Conservation (phyloP, 345 rosid species). For the Punica granatum region DNA sequence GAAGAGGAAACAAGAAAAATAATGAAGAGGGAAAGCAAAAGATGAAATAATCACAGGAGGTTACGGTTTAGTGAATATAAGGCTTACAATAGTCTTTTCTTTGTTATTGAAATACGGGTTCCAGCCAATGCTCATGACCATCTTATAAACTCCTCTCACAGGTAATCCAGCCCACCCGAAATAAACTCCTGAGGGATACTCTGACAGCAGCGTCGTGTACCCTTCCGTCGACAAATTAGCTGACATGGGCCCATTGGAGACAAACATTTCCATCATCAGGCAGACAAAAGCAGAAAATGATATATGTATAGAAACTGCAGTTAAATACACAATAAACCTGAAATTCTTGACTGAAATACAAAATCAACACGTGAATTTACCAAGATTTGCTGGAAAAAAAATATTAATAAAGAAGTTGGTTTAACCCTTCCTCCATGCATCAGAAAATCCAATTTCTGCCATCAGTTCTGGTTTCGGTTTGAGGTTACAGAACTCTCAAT, state of each 20-base stretch:
- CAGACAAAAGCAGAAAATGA: not conserved
- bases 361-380: not conserved
- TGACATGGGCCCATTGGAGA: conserved; percentile 20
- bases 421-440: no score
- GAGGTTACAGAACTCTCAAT: no score
- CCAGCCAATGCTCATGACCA: conserved; percentile 96
- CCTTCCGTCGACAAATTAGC: conserved; percentile 83
- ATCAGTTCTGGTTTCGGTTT: no score
- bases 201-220: conserved; percentile 43
- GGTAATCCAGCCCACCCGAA: conserved; percentile 91
- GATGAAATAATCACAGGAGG: not conserved
- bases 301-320: not conserved
- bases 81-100: conserved; percentile 78
- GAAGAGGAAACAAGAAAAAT: not conserved
- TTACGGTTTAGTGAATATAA: conserved; percentile 8
- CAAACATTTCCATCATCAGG: not conserved
- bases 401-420: no score
- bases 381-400: not conserved
- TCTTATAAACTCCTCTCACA: conserved; percentile 62
- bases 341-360: not conserved
- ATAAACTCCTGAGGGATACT: conserved; percentile 79
- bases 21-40: no score
- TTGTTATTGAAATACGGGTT: conserved; percentile 83
- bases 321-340: not conserved
- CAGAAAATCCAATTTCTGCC: no score